A percentile compares a stretch with the other conserved stretches of the same genome.
Conservation (phyloP, 805 yeast species). For the Starmerella sp. region DNA sequence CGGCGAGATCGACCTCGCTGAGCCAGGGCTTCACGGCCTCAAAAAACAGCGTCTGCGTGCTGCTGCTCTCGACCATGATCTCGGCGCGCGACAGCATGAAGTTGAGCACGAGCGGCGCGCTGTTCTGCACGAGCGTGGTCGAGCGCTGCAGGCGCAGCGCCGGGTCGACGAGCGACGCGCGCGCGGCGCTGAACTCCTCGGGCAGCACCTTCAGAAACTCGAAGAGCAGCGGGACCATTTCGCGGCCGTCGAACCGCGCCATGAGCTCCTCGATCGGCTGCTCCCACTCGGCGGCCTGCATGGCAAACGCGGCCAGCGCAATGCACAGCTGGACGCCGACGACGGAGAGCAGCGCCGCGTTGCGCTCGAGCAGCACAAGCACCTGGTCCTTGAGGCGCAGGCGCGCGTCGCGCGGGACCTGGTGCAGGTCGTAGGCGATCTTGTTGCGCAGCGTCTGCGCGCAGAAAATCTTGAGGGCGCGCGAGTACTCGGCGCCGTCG, state of each 20-base stretch:
- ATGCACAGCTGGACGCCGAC: constrained; percentile 77
- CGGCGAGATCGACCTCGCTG: constrained; percentile 65
- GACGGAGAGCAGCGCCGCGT: constrained; percentile 35
- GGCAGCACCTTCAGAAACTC: constrained; percentile 82
- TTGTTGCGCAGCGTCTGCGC: constrained; percentile 85
- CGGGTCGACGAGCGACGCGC: constrained; percentile 37
- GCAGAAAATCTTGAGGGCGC: constrained; percentile 66
- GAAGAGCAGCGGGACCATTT: constrained; percentile 38
- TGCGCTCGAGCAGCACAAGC: constrained; percentile 45
- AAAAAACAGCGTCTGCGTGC: constrained; percentile 37
- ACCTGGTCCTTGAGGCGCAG: constrained; percentile 56
- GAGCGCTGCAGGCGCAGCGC: constrained; percentile 35
- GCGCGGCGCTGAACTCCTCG: constrained; percentile 82
- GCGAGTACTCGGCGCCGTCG: constrained; percentile 26
- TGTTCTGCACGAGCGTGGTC: constrained; percentile 48
- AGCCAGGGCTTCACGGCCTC: constrained; percentile 87
- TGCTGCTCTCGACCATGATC: constrained; percentile 29
- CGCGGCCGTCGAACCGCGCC: constrained; percentile 32
- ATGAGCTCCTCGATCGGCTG: constrained; percentile 61
- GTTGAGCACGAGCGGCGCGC: constrained; percentile 56
- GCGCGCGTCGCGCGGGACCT: constrained; percentile 52
- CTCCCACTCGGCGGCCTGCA: constrained; percentile 67
- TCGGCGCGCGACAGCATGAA: constrained; percentile 39
- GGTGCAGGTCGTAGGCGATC: constrained; percentile 72
- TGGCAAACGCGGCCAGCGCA: constrained; percentile 67